Percentiles rank a stretch among this genome's conserved stretches.
Conservation (phyloP, 2,329 filamentous ascomycete species). For the Periconia macrospinosa region DNA sequence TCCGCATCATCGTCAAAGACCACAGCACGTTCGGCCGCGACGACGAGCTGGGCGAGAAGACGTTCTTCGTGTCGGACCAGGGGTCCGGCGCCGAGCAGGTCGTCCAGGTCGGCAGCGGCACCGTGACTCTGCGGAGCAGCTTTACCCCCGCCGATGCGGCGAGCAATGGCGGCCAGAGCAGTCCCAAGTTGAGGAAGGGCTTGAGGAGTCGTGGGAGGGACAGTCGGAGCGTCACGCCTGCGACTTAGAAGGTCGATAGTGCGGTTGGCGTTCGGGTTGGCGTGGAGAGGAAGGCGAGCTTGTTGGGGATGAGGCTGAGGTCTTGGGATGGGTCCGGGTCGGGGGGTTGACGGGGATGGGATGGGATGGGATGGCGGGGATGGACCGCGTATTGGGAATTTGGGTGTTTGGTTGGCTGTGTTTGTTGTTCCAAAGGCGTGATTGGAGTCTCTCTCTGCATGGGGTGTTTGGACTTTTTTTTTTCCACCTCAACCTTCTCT, state of each 20-base stretch:
- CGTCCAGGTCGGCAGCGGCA: constrained; percentile 72
- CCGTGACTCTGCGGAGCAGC: constrained; percentile 71
- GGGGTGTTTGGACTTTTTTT: too few species aligned
- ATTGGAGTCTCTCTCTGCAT: too few species aligned
- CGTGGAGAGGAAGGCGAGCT: not conserved
- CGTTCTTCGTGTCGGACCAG: constrained; percentile 91
- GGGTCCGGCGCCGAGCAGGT: constrained; percentile 69
- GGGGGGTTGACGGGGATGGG: too few species aligned
- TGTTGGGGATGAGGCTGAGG: too few species aligned
- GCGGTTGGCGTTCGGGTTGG: too few species aligned
- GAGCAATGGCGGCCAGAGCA: constrained; percentile 29
- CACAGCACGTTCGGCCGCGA: constrained; percentile 84
- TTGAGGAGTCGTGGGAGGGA: constrained; percentile 50
- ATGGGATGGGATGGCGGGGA: too few species aligned
- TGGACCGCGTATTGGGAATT: too few species aligned
- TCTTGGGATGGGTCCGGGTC: too few species aligned
- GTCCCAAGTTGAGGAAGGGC: constrained; percentile 45
- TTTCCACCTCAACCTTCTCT: too few species aligned
- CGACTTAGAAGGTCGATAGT: constrained; percentile 10
- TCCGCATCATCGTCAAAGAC: constrained; percentile 83
- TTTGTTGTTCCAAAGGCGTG: too few species aligned
- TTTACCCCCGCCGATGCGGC: constrained; percentile 59
- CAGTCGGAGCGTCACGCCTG: constrained; percentile 21
- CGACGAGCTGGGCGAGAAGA: constrained; percentile 77
- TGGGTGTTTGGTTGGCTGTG: too few species aligned